Conservation (phyloP, 306 rosid species). For the Arachis hypogaea region DNA sequence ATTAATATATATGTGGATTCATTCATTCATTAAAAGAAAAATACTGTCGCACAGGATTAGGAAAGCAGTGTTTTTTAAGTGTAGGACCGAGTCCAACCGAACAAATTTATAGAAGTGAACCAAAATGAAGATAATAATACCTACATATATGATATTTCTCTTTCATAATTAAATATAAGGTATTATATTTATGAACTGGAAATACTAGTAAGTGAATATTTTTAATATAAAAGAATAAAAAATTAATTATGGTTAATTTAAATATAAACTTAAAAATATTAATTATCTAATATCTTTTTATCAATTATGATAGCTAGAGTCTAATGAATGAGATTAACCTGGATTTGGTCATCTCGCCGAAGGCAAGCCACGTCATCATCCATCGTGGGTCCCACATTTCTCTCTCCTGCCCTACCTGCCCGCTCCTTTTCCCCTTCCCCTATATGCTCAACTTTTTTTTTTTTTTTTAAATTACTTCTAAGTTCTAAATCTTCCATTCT, state of each 20-base stretch:
- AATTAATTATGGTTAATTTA: no score
- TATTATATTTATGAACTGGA: no score
- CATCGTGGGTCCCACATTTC: slow-evolving; percentile 41
- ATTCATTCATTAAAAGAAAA: no score
- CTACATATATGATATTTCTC: no score
- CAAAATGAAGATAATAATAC: neutral
- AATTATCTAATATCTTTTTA: no score
- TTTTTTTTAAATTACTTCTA: no score
- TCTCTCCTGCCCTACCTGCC: slow-evolving; percentile 61
- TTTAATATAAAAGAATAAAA: no score
- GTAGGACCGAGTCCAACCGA: neutral
- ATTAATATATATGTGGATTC: no score
- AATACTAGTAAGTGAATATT: no score
- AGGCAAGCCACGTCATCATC: slow-evolving; percentile 63
- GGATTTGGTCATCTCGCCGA: slow-evolving; percentile 47
- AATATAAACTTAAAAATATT: no score
- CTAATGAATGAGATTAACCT: slow-evolving; percentile 44
- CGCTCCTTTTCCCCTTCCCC: slow-evolving; percentile 12
- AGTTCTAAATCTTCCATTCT: slow-evolving; percentile 15
- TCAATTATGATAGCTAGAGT: no score
- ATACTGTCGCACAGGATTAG: neutral
- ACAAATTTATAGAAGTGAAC: neutral
- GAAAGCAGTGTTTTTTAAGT: neutral
- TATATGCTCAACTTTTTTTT: neutral
- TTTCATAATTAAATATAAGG: no score